Conservation (phyloP, 2,329 filamentous ascomycete species). For the Plenodomus lindquistii region DNA sequence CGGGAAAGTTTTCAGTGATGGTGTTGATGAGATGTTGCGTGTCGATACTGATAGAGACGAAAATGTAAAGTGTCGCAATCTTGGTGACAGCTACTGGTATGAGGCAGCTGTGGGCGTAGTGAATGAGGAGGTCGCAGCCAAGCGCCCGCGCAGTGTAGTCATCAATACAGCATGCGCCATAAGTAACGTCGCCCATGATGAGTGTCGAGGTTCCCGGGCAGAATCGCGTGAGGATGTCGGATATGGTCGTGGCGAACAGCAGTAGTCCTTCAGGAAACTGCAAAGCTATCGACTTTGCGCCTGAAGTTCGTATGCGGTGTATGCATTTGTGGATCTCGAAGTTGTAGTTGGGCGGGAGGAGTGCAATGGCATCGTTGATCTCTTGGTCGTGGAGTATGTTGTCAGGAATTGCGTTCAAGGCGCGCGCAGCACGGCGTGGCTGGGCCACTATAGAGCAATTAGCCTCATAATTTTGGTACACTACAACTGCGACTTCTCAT, state of each 20-base stretch:
- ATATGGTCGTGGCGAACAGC: conserved; percentile 95
- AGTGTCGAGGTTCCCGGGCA: conserved; percentile 89
- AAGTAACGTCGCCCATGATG: conserved; percentile 99
- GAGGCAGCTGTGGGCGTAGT: conserved; percentile 96
- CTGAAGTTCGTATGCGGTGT: conserved; percentile 81
- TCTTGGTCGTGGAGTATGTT: conserved; percentile 84
- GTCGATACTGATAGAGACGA: conserved; percentile 97
- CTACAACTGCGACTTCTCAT: conserved; percentile 34
- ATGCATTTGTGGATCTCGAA: conserved; percentile 99
- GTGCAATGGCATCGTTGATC: conserved; percentile 82
- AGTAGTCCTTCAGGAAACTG: conserved; percentile 96
- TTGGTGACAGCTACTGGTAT: conserved; percentile 96
- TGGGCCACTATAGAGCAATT: conserved; percentile 62
- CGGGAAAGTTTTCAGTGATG: conserved; percentile 82
- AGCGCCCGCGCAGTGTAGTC: conserved; percentile 95
- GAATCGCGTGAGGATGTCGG: conserved; percentile 93
- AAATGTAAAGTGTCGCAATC: conserved; percentile 97
- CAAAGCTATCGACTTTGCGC: conserved; percentile 82
- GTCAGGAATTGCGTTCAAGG: conserved; percentile 87
- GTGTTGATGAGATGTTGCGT: conserved; percentile 83
- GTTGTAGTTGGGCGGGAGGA: conserved; percentile 94
- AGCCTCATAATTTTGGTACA: neutral
- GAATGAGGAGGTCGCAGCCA: conserved; percentile 90
- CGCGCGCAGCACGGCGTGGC: conserved; percentile 72
- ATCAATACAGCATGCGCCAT: conserved; percentile 97